Evolutionary conservation across 768 basidiomycete genomes (phyloP), one percentile per base, ranked within the genome.

Genomic region (Melanogaster broomeanus): DNA sequence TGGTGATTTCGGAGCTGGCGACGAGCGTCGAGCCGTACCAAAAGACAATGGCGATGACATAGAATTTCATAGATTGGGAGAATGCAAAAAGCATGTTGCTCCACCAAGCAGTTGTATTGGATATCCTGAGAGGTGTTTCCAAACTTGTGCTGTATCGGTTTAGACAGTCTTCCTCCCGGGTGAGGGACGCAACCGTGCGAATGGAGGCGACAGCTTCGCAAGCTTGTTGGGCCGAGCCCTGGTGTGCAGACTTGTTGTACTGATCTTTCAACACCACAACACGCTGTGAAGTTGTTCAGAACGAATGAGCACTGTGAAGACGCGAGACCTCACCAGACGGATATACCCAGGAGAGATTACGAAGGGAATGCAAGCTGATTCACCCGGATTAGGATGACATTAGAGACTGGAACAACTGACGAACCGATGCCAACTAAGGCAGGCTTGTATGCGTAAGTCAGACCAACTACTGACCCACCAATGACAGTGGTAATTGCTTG

Each of bases 191-290:
- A 25, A 98, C 94, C 2, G 95, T 97, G 31, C 90, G 82, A 59
- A 98, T 95, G 10, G 95, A 80, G 10, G 81, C 87, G 22, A 93
- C 91, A 30, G 93, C 92, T 68, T 98, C 95, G 59, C 93, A 94
- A 37, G 94, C 94, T 19, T 94, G 66, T 53, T 96, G 93, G 4
- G 94, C 91, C 24, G 90, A 91, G 4, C 70, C 69, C 59, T 87
- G 89, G 63, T 98, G 92, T 0, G 85, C 75, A 59, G 78, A 77
- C 71, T 92, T 92, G 76, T 92, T 93, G 55, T 75, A 67, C n/a
- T 89, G 82, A 61, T 91, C 93, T 67, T 95, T 96, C 56, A 94
- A 72, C 1, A 93, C 90, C 52, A 97, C 93, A 39, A 96, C 88
- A 28, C 81, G 85, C 77, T 86, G 39, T 39, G 28, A 25, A 18